These are phyloP conservation scores for Kluyveromyces aestuarii DNA, from an alignment of 805 yeast species.

Conservation along the genomic window DNA sequence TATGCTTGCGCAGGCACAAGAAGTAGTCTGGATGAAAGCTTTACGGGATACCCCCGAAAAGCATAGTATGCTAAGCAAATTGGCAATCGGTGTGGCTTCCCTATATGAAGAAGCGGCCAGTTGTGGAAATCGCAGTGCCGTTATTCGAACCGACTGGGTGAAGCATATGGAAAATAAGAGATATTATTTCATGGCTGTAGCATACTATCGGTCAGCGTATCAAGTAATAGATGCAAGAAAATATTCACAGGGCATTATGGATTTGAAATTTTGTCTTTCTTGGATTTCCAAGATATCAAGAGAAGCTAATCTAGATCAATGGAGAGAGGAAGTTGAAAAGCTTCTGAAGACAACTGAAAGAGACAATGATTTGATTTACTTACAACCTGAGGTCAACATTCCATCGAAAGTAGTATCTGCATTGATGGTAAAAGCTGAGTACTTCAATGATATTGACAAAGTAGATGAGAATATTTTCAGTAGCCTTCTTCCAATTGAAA, in stretches of 20 bases:
- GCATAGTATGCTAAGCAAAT: conserved; percentile 51
- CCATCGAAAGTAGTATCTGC: conserved; percentile 38
- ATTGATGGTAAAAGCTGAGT: conserved; percentile 44
- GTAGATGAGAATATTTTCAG: conserved; percentile 32
- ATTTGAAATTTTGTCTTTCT: conserved; percentile 29
- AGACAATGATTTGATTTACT: conserved; percentile 75
- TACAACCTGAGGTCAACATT: conserved; percentile 52
- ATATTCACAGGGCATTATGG: conserved; percentile 63
- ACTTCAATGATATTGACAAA: conserved; percentile 28
- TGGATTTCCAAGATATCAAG: conserved; percentile 35
- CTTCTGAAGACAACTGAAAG: conserved; percentile 49
- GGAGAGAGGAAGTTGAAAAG: conserved; percentile 36
- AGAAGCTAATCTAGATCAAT: conserved; percentile 33
- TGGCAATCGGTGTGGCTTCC: conserved; percentile 54
- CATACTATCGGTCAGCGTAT: conserved; percentile 53
- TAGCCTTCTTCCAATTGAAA: conserved; percentile 56
- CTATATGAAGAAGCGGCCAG: conserved; percentile 42
- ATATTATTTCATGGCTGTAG: conserved; percentile 61
- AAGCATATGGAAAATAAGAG: conserved; percentile 50
- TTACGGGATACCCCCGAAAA: conserved; percentile 30
- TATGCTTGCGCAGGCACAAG: conserved; percentile 82
- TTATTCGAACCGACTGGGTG: conserved; percentile 55
- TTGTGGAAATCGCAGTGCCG: conserved; percentile 38
- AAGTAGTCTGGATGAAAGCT: conserved; percentile 74
- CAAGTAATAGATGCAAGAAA: conserved; percentile 27